Conservation (phyloP, 441 rosid genomes). For the Jatropha multifida region DNA sequence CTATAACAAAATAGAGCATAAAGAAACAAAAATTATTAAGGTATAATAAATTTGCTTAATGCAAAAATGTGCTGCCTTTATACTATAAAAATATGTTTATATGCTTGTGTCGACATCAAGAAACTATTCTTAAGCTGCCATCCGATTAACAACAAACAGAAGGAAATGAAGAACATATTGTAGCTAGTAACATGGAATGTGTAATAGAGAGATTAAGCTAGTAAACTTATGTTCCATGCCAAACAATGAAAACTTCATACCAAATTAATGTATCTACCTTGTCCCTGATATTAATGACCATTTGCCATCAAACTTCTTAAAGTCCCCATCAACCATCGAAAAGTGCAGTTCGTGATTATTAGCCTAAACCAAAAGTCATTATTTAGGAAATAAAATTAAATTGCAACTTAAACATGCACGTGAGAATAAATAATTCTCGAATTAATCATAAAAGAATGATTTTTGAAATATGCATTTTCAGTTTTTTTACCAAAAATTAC, state of each 20-base stretch:
- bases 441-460: not conserved
- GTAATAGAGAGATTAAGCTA: constrained; percentile 10
- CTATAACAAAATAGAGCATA: not conserved
- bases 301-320: constrained; percentile 96
- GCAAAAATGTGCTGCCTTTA: not conserved
- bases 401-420: constrained; percentile 1
- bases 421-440: not conserved
- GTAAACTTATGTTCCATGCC: constrained; percentile 13
- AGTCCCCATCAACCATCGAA: constrained; percentile 98
- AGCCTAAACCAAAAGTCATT: constrained; percentile 42
- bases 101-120: not conserved
- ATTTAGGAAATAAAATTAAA: constrained; percentile 5
- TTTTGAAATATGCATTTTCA: not conserved
- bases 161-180: not conserved
- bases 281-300: constrained; percentile 78
- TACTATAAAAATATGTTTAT: not conserved
- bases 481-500: not conserved
- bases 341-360: constrained; percentile 71
- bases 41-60: too few relatives aligned
- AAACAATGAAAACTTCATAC: constrained; percentile 6
- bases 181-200: not conserved
- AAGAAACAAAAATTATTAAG: not conserved
- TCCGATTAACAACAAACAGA: not conserved
- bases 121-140: not conserved
- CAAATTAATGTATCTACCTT: constrained; percentile 45